Evolutionary conservation across 352 stramenopile genomes (phyloP).

Genomic region (Phytophthora agathidicida): DNA sequence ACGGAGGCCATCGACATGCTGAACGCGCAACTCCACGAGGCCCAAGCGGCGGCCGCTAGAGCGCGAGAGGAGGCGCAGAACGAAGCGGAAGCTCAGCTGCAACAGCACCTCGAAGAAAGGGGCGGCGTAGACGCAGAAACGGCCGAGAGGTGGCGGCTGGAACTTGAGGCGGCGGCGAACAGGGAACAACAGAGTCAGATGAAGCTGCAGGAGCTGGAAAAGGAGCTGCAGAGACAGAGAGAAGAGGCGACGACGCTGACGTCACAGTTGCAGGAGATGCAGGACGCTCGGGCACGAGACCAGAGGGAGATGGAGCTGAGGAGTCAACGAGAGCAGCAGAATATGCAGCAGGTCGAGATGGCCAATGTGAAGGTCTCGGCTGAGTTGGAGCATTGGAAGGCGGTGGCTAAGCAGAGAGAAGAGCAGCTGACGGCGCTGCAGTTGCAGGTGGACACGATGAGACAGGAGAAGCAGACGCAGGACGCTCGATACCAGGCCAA

Average conservation of each 20-base stretch:
- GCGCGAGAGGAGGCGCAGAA: slow-evolving; percentile 29
- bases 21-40: slow-evolving; percentile 44
- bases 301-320: slow-evolving; percentile 41
- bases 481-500: slow-evolving; percentile 55
- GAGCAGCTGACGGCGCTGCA: slow-evolving; percentile 47
- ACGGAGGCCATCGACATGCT: slow-evolving; percentile 65
- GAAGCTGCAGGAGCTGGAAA: slow-evolving; percentile 45
- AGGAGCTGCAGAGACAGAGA: slow-evolving; percentile 37
- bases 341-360: slow-evolving; percentile 49
- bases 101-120: slow-evolving; percentile 30
- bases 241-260: slow-evolving; percentile 35
- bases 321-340: slow-evolving; percentile 40
- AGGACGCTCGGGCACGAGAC: slow-evolving; percentile 27
- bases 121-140: slow-evolving; percentile 44
- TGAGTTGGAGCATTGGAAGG: slow-evolving; percentile 55
- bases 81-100: slow-evolving; percentile 38
- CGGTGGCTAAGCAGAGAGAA: slow-evolving; percentile 46
- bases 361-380: slow-evolving; percentile 33
- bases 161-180: slow-evolving; percentile 42
- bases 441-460: slow-evolving; percentile 42
- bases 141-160: slow-evolving; percentile 38
- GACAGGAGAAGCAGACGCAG: slow-evolving; percentile 50
- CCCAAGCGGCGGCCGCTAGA: slow-evolving; percentile 31
- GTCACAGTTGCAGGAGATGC: slow-evolving; percentile 42
- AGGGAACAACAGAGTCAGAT: slow-evolving; percentile 36